Evolutionary conservation across 2,329 filamentous ascomycete genomes (phyloP), one percentile per base, ranked within the genome.

Genomic region (Colletotrichum sp.): DNA sequence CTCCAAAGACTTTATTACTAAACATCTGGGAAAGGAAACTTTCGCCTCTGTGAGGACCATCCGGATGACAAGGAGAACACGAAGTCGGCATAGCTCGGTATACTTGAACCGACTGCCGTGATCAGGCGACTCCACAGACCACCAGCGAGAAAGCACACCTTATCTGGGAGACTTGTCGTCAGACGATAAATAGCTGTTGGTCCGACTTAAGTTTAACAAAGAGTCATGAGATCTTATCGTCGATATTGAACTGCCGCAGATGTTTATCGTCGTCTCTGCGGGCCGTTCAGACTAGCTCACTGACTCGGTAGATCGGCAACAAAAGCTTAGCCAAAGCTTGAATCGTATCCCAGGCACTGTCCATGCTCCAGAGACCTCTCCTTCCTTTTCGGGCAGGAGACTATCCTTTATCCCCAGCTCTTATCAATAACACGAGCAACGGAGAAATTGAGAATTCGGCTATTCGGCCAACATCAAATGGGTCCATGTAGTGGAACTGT

Each of bases 1-100:
- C 9, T 1, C 3, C 18, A 48, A 48, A n/a, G 0, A 48, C 39
- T 0, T 0, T n/a, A 0, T n/a, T 7, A 48, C 18, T 0, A n/a
- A 48, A 48, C 9, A 21, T 48, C 39, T 12, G 18, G 39, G 39
- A 48, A 48, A 48, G 18, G 5, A n/a, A n/a, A 0, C 18, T n/a
- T n/a, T 48, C 9, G 18, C 39, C 39, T n/a, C 10, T n/a, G 39
- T n/a, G 1, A n/a, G 18, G 18, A 48, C 39, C 8, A 6, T 10
- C 4, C 26, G 26, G 26, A 26, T 6, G 4, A 26, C 24, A 18
- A n/a, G 36, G 39, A 48, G 39, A 48, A 48, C 39, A 48, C 39
- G 18, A 21, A 48, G 39, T 48, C 39, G 18, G 39, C 9, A 48
- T n/a, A 12, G 36, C 36, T 43, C 39, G 39, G 39, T 48, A 12